These are phyloP conservation scores for Paralagenidium karlingii DNA, from an alignment of 352 stramenopile genomes.

Conservation along the genomic window DNA sequence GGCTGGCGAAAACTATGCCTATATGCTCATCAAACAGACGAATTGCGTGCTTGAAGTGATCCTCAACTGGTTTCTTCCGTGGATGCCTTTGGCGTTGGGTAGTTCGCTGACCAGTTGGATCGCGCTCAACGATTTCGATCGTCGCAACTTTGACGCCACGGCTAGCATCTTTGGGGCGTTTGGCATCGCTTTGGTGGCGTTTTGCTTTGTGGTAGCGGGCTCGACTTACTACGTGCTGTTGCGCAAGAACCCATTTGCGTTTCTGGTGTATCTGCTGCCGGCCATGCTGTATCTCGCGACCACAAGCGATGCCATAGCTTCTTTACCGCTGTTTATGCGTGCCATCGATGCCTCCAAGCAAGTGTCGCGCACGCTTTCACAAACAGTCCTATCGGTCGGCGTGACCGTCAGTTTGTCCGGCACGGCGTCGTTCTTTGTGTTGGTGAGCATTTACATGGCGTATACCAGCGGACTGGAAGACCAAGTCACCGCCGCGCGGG, in stretches of 20 bases:
- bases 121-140: constrained; percentile 26
- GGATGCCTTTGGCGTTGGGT: constrained; percentile 29
- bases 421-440: constrained; percentile 33
- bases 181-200: constrained; percentile 18
- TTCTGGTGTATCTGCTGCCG: constrained; percentile 36
- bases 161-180: constrained; percentile 30
- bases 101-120: constrained; percentile 39
- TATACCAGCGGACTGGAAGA: constrained; percentile 30
- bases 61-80: constrained; percentile 52
- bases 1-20: constrained; percentile 45
- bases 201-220: constrained; percentile 43
- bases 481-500: constrained; percentile 18
- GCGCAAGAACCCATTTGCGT: constrained; percentile 46
- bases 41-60: constrained; percentile 48
- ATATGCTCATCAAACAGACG: constrained; percentile 41
- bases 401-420: constrained; percentile 35
- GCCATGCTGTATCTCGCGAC: constrained; percentile 41
- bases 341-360: constrained; percentile 45
- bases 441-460: constrained; percentile 43
- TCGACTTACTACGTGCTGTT: constrained; percentile 40
- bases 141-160: constrained; percentile 13
- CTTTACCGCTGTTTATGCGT: constrained; percentile 45
- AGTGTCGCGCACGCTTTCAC: constrained; percentile 43
- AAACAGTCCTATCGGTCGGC: constrained; percentile 41
- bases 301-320: constrained; percentile 26